Evolutionary conservation across 176 grass and related monocot genomes (phyloP).

Genomic region (Coix lacrymajobi): DNA sequence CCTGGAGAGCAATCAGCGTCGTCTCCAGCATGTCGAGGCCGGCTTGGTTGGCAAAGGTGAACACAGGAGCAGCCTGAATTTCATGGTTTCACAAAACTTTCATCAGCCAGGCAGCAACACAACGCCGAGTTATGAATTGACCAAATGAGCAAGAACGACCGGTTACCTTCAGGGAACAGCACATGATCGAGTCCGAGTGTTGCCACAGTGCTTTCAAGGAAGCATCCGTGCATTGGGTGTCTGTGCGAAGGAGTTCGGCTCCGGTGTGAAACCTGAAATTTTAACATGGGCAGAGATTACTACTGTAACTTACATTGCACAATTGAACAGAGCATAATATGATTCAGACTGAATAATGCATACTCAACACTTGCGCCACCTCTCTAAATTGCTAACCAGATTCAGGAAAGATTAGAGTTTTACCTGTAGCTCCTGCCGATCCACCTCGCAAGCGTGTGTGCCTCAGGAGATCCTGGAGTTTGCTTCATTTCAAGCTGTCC

Average conservation of each 20-base stretch:
- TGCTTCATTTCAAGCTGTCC: conserved; percentile 66
- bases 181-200: conserved; percentile 87
- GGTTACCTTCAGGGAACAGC: conserved; percentile 86
- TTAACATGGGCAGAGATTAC: conserved; percentile 15
- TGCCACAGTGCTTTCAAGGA: conserved; percentile 84
- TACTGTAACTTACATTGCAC: neutral
- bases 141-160: neutral
- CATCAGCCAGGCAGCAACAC: neutral
- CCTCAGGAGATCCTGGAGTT: conserved; percentile 67
- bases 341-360: neutral
- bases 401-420: neutral
- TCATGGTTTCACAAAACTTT: neutral
- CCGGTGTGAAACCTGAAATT: conserved; percentile 70
- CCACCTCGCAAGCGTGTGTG: conserved; percentile 77
- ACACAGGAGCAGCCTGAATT: conserved; percentile 83
- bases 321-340: neutral
- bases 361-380: neutral
- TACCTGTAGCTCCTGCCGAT: conserved; percentile 85
- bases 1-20: conserved; percentile 80
- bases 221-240: conserved; percentile 43
- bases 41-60: conserved; percentile 86
- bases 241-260: conserved; percentile 57
- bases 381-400: neutral
- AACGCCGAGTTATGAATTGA: no score
- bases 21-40: conserved; percentile 98